Conservation (phyloP, 129 eudicot genomes). For the Helianthus annuus region DNA sequence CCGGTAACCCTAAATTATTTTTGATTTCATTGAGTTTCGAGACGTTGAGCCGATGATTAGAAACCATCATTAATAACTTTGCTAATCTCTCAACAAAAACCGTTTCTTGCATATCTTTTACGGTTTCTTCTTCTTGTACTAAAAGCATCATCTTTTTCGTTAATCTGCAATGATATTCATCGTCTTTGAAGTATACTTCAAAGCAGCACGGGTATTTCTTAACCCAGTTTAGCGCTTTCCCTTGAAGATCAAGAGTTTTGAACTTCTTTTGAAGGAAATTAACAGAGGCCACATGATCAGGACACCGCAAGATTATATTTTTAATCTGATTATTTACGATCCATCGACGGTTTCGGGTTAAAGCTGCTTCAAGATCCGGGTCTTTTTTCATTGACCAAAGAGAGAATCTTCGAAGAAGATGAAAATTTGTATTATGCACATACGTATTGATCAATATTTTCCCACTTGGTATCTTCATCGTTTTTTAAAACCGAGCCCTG, state of each 20-base stretch:
- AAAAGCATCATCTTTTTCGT: conserved; percentile 72
- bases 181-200: conserved; percentile 55
- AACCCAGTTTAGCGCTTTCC: conserved; percentile 83
- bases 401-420: conserved; percentile 45
- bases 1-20: conserved; percentile 80
- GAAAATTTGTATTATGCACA: conserved; percentile 25
- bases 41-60: conserved; percentile 63
- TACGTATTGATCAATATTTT: conserved; percentile 29
- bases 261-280: conserved; percentile 72
- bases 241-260: conserved; percentile 87
- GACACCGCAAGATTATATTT: conserved; percentile 69
- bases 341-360: conserved; percentile 82
- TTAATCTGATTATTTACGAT: conserved; percentile 82
- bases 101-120: conserved; percentile 66
- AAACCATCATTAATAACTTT: conserved; percentile 84
- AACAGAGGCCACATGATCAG: conserved; percentile 61
- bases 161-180: conserved; percentile 59
- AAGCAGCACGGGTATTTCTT: conserved; percentile 94
- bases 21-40: conserved; percentile 62
- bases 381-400: conserved; percentile 98
- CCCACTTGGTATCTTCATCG: conserved; percentile 14
- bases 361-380: conserved; percentile 82
- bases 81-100: conserved; percentile 67
- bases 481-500: conserved; percentile 19
- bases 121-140: conserved; percentile 76